Base-by-base conservation (phyloP, 2,329 filamentous ascomycete genomes). In the Magnaporthales sp. region DNA sequence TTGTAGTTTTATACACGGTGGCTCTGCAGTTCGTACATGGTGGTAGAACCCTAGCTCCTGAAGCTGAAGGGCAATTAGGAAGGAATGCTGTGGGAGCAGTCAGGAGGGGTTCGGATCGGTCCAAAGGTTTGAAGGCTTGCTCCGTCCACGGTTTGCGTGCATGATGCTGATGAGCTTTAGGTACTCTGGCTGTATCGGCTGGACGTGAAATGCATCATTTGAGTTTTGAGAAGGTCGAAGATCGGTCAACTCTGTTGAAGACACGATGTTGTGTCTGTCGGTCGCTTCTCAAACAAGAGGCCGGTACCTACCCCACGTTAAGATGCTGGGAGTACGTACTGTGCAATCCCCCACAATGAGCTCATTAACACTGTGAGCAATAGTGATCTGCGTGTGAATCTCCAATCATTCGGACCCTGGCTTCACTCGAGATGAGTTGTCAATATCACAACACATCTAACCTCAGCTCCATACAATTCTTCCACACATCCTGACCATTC, bases 21-120 rank as follows among this genome's bases (percentile, higher is more conserved):
- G 24, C 10, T 19, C 22, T 65, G 8, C 7, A n/a, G 11, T 4
- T 46, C 30, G 22, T 66, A 66, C 64, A 66, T 66, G 30, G 29
- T 27, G 30, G 30, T 22, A 22, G 54, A 26, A 15, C 51, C 32
- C 31, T 54, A 31, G 54, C 8, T 27, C 24, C 46, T 60, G 46
- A 38, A 27, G 63, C 46, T 63, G 51, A 19, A 38, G n/a, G 30
- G 13, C 10, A 26, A 30, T 27, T 22, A 22, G 54, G 22, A 24
- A 58, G 54, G 24, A 51, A 10, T 26, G 51, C 63, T 22, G 64
- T n/a, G 6, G 64, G 26, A 22, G 54, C 9, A 58, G 29, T 32
- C 51, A 26, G 64, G 64, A 66, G 56, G 64, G 64, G 54, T 61
- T 46, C 19, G 24, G 62, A 54, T 64, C 22, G 24, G 62, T 64